These are phyloP conservation scores for Bondarzewia mesenterica DNA, from an alignment of 1,284 basidiomycete species.

Conservation along the genomic window DNA sequence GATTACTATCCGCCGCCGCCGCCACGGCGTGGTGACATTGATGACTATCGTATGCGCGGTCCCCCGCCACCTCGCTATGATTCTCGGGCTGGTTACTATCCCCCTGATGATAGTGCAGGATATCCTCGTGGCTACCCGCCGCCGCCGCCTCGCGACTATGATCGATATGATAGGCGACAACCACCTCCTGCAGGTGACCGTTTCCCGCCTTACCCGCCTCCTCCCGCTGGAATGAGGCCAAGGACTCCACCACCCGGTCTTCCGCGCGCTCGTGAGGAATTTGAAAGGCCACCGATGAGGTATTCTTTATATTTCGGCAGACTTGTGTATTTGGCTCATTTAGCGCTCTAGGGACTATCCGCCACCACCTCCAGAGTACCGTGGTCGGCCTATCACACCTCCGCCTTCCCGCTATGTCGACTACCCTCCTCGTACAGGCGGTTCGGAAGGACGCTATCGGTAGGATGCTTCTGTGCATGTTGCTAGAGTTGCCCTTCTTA, in stretches of 20 bases:
- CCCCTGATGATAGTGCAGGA: constrained; percentile 19
- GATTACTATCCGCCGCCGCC: constrained; percentile 47
- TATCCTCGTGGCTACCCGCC: constrained; percentile 38
- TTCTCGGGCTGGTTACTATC: constrained; percentile 27
- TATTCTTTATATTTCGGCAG: constrained; percentile 17
- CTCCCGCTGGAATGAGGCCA: constrained; percentile 25
- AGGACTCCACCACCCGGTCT: constrained; percentile 36
- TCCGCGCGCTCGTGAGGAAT: constrained; percentile 36
- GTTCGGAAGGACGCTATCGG: constrained; percentile 41
- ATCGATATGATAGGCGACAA: constrained; percentile 52
- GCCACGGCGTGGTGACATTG: constrained; percentile 50
- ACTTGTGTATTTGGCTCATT: not conserved
- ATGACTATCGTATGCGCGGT: constrained; percentile 54
- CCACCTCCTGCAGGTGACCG: constrained; percentile 29
- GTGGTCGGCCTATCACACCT: constrained; percentile 50
- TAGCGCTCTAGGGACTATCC: constrained; percentile 33
- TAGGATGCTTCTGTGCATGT: constrained; percentile 21
- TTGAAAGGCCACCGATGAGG: constrained; percentile 39
- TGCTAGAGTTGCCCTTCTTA: not conserved
- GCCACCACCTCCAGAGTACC: constrained; percentile 34
- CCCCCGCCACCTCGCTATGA: constrained; percentile 35
- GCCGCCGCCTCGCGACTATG: constrained; percentile 44
- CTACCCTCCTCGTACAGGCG: constrained; percentile 39
- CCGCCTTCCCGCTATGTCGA: constrained; percentile 47
- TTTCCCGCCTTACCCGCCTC: constrained; percentile 28